Conservation (phyloP, 345 rosid species). For the Eutrema heterophyllum region DNA sequence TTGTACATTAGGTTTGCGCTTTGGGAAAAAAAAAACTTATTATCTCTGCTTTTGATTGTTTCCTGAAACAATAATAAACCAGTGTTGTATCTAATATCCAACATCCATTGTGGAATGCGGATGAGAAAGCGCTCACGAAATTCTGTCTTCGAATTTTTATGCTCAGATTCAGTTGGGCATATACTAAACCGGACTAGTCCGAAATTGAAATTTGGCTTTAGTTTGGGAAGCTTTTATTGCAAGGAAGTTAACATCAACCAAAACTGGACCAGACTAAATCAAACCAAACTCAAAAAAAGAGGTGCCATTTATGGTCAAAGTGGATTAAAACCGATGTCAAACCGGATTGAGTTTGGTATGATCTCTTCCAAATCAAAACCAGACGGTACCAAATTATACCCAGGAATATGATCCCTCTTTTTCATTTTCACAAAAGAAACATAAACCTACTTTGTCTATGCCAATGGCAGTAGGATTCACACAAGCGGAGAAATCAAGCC, state of each 20-base stretch:
- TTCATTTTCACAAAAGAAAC: neutral
- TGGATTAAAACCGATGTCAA: neutral
- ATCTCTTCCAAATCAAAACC: neutral
- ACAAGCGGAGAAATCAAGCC: neutral
- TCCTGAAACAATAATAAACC: slow-evolving; percentile 6
- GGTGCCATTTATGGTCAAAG: neutral
- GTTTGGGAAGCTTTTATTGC: neutral
- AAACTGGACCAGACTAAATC: neutral
- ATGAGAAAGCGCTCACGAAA: neutral
- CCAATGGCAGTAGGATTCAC: neutral
- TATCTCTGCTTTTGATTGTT: slow-evolving; percentile 9
- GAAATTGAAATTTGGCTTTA: neutral
- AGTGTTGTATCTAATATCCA: slow-evolving; percentile 15
- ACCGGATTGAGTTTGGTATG: neutral
- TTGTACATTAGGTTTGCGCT: slow-evolving; percentile 28
- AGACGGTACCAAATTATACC: neutral
- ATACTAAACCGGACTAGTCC: neutral
- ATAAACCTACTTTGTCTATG: neutral
- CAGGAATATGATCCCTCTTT: no score
- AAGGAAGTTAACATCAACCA: neutral
- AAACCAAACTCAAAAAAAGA: neutral
- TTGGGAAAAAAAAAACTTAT: neutral
- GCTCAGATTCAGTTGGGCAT: neutral
- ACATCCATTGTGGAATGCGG: neutral
- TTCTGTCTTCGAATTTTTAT: slow-evolving; percentile 16